Base-by-base conservation (phyloP, 805 yeast genomes). In the Pichia kluyveri region DNA sequence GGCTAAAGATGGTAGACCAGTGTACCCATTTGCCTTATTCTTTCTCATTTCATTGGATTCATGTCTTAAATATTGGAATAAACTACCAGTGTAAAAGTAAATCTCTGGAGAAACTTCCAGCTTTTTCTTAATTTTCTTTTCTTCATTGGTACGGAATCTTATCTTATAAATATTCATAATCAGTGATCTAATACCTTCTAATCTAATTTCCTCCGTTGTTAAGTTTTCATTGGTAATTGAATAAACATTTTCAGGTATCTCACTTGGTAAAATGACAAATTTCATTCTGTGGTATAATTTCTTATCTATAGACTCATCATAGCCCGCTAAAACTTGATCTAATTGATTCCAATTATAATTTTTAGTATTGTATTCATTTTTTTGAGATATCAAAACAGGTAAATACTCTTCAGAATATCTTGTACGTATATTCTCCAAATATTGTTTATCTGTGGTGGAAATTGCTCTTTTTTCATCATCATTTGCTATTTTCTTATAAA, bases 261-360 rank as follows among this genome's bases (percentile, higher is more conserved):
- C 84, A 0, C 87, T 69, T 0, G 97, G 96, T 45, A 90, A 68
- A 3, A 93, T 72, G 4, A 89, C 97, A 66, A 89, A 87, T 59
- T 95, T 83, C 61, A 90, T 76, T 54, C 84, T 72, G 60, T 80
- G 84, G 54, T 74, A 70, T 34, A 74, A 72, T 49, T 73, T 75
- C 49, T 72, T 70, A 17, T 73, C 78, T 48, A 79, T 67, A 1
- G 79, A 77, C 54, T 88, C 96, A 30, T 83, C 89, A 60, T 83
- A 86, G 0, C 99, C 99, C 0, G 97, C 96, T n/a, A 90, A 63
- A 26, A 78, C 77, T 59, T 88, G 96, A 67, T 93, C 99, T 55
- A 90, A 72, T 52, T 82, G 84, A 56, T 90, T 90, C 99, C 99
- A 93, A 52, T 90, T 89, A 52, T 79, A 76, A 14, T 70, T 68